phyloP scores from a whole-genome alignment of 441 rosid species.

The Gossypium schwendimanii region DNA sequence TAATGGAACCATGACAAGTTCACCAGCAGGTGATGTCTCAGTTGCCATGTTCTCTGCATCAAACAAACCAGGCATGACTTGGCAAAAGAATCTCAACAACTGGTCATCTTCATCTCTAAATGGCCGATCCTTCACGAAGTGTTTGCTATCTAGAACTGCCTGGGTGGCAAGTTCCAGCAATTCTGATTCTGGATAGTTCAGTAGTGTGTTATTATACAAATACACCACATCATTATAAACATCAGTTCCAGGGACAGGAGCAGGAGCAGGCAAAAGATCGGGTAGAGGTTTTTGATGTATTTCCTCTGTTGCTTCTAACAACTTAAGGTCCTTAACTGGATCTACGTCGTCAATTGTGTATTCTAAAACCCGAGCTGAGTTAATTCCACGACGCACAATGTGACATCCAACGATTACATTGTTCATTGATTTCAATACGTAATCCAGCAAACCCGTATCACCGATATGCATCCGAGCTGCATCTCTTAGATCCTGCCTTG shows the following conservation, averaged over 20 bases:
- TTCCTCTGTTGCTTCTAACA: slow-evolving; percentile 20
- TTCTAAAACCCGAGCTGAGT: slow-evolving; percentile 56
- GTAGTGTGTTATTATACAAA: slow-evolving; percentile 43
- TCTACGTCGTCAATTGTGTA: slow-evolving; percentile 56
- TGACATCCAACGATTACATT: slow-evolving; percentile 58
- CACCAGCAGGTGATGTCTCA: slow-evolving; percentile 43
- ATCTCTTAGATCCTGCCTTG: slow-evolving; percentile 79
- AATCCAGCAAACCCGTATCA: slow-evolving; percentile 82
- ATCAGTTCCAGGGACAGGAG: slow-evolving; percentile 36
- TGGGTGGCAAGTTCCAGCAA: slow-evolving; percentile 42
- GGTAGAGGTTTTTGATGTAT: slow-evolving; percentile 14
- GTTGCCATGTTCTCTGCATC: slow-evolving; percentile 19
- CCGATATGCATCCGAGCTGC: slow-evolving; percentile 87
- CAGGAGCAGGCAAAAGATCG: slow-evolving; percentile 3
- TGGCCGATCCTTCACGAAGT: slow-evolving; percentile 71
- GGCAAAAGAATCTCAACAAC: slow-evolving; percentile 46
- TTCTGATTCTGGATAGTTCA: slow-evolving; percentile 51
- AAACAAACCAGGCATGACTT: slow-evolving; percentile 33
- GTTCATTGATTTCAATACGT: slow-evolving; percentile 75
- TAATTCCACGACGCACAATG: slow-evolving; percentile 50
- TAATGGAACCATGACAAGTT: slow-evolving; percentile 46
- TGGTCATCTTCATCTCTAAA: slow-evolving; percentile 41
- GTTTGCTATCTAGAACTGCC: slow-evolving; percentile 62
- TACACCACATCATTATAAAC: slow-evolving; percentile 45
- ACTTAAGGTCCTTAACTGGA: slow-evolving; percentile 1